These are phyloP conservation scores for Boletus hoseneyae DNA, from an alignment of 1,284 basidiomycete species.

Conservation along the genomic window DNA sequence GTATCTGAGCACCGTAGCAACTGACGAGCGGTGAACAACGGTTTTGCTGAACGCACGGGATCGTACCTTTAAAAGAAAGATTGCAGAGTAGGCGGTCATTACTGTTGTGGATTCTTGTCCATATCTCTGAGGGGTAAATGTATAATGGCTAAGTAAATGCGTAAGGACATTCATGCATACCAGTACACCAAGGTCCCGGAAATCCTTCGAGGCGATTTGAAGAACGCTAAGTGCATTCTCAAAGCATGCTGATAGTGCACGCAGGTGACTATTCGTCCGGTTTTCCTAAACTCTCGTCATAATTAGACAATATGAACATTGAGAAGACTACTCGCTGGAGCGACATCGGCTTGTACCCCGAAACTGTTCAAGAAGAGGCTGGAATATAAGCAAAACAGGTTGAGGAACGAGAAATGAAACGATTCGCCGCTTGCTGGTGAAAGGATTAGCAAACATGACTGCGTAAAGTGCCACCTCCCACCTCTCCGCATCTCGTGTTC, in stretches of 20 bases:
- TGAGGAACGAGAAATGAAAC: conserved; percentile 71
- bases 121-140: conserved; percentile 53
- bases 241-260: conserved; percentile 69
- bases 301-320: conserved; percentile 1
- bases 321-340: conserved; percentile 42
- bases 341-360: conserved; percentile 62
- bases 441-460: conserved; percentile 11
- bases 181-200: conserved; percentile 69
- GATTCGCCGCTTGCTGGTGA: conserved; percentile 56
- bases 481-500: conserved; percentile 65
- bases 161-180: conserved; percentile 41
- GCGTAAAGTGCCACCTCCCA: conserved; percentile 28
- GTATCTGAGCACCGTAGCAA: conserved; percentile 61
- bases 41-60: not conserved
- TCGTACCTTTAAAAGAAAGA: conserved; percentile 68
- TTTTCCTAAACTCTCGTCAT: conserved; percentile 33
- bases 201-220: conserved; percentile 67
- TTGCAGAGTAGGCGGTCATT: conserved; percentile 81
- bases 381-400: conserved; percentile 71
- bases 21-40: conserved; percentile 35
- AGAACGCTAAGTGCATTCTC: conserved; percentile 67
- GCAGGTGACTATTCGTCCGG: conserved; percentile 55
- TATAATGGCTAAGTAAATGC: not conserved
- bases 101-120: conserved; percentile 77
- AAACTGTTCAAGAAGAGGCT: conserved; percentile 79